A percentile compares a stretch with the other conserved stretches of the same genome.
Evolutionary conservation across 306 rosid genomes (phyloP).

Genomic region (Gleditsia sinensis): DNA sequence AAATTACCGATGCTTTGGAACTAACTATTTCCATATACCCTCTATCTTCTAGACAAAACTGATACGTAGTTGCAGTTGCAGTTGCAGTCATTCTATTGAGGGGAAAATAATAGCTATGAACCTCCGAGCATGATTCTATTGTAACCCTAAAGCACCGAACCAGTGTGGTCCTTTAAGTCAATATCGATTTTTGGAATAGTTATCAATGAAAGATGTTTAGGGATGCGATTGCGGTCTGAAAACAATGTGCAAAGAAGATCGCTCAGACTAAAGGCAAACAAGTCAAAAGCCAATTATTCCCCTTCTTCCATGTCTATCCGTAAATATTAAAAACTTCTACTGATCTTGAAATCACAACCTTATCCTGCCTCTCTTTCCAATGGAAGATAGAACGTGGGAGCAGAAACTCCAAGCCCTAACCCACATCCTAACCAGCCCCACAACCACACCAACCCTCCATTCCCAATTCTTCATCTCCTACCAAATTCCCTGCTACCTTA

Average conservation of each 20-base stretch:
- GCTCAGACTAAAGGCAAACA: too few relatives aligned
- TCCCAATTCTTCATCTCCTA: constrained; percentile 71
- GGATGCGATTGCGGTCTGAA: not conserved
- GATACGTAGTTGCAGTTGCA: too few relatives aligned
- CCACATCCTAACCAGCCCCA: constrained; percentile 76
- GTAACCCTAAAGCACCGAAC: too few relatives aligned
- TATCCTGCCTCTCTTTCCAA: not conserved
- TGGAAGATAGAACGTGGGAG: constrained; percentile 65
- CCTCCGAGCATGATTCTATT: too few relatives aligned
- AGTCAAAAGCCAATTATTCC: not conserved
- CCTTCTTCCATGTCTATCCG: not conserved
- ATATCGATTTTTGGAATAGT: too few relatives aligned
- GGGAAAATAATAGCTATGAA: too few relatives aligned
- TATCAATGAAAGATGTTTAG: not conserved
- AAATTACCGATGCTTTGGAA: too few relatives aligned
- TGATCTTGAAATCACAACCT: not conserved
- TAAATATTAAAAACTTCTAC: not conserved
- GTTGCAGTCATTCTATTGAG: too few relatives aligned
- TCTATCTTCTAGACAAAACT: too few relatives aligned
- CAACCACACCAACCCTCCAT: constrained; percentile 61
- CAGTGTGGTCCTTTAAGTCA: too few relatives aligned
- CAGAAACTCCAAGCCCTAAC: constrained; percentile 65
- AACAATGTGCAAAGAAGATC: not conserved
- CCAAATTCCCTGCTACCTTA: constrained; percentile 76
- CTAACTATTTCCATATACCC: too few relatives aligned